Conservation (phyloP, 768 basidiomycete genomes). For the Trametopsis cervina region DNA sequence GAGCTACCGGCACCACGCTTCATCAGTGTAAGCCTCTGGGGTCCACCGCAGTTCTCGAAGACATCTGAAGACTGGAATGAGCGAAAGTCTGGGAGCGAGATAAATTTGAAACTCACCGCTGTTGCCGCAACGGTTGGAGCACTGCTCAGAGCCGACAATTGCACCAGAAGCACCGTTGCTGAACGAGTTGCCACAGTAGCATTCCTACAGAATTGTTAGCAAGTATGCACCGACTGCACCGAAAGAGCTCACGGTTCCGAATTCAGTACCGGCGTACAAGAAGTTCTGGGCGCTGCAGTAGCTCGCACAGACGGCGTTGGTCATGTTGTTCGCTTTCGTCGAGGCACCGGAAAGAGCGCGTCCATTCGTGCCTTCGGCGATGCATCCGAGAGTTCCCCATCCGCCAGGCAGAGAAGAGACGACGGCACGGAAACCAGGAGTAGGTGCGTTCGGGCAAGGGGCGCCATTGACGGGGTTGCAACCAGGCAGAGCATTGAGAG, state of each 20-base stretch:
- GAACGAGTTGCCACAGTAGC: conserved; percentile 20
- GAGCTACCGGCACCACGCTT: conserved; percentile 6
- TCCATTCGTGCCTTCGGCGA: conserved; percentile 19
- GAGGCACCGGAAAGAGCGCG: conserved; percentile 17
- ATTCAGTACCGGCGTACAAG: conserved; percentile 23
- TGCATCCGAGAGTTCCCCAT: conserved; percentile 19
- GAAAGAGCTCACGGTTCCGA: conserved; percentile 17
- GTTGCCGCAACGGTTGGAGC: conserved; percentile 16
- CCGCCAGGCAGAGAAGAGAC: conserved; percentile 12
- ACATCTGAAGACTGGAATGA: background rate
- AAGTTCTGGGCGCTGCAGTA: conserved; percentile 21
- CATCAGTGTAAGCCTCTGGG: conserved; percentile 14
- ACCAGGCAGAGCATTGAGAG: conserved; percentile 18
- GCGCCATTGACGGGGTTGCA: conserved; percentile 20
- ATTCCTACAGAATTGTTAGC: conserved; percentile 3
- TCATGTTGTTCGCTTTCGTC: conserved; percentile 17
- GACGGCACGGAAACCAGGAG: conserved; percentile 12
- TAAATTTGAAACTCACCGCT: conserved; percentile 14
- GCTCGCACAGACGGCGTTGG: conserved; percentile 15
- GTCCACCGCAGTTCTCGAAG: conserved; percentile 20
- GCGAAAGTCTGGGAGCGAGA: background rate
- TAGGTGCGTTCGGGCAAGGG: conserved; percentile 4
- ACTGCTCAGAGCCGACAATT: conserved; percentile 13
- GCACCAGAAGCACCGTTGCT: conserved; percentile 16
- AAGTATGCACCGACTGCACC: background rate